phyloP scores from a whole-genome alignment of 1,284 basidiomycete genomes.

The Caloboletus inedulis region DNA sequence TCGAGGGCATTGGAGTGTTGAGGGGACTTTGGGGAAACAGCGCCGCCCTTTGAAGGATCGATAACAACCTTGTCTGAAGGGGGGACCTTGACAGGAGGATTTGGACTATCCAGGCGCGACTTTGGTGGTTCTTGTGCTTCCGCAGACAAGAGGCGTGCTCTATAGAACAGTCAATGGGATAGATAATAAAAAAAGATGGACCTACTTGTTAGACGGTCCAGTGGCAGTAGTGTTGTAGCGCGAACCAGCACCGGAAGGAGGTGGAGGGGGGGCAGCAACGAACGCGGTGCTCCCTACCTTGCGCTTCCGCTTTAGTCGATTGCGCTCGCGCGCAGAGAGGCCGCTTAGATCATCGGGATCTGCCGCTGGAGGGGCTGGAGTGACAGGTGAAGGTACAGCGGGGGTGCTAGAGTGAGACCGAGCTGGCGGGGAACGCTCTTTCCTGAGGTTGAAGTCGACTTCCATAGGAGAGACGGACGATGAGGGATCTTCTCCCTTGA shows the following conservation, averaged over 20 bases:
- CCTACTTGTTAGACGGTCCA: constrained; percentile 60
- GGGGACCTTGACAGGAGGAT: constrained; percentile 34
- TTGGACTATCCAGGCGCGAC: constrained; percentile 59
- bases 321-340: constrained; percentile 84
- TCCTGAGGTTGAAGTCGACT: constrained; percentile 33
- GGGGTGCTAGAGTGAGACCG: constrained; percentile 52
- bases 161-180: constrained; percentile 31
- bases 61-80: constrained; percentile 64
- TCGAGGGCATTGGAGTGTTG: constrained; percentile 73
- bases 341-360: constrained; percentile 46
- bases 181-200: constrained; percentile 7
- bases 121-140: constrained; percentile 48
- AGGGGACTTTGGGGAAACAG: constrained; percentile 70
- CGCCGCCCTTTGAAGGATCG: constrained; percentile 78
- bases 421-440: constrained; percentile 32
- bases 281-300: constrained; percentile 82
- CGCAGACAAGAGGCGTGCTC: constrained; percentile 63
- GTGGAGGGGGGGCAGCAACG: constrained; percentile 68
- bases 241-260: constrained; percentile 44
- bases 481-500: constrained; percentile 40
- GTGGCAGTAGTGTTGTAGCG: constrained; percentile 58
- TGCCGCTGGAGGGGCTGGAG: constrained; percentile 37
- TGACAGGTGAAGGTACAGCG: constrained; percentile 50
- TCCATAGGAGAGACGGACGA: constrained; percentile 38
- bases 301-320: constrained; percentile 87